A percentile compares a stretch with the other conserved stretches of the same genome.
phyloP scores from a whole-genome alignment of 164 flowering plant species.

The Stephania japonica region DNA sequence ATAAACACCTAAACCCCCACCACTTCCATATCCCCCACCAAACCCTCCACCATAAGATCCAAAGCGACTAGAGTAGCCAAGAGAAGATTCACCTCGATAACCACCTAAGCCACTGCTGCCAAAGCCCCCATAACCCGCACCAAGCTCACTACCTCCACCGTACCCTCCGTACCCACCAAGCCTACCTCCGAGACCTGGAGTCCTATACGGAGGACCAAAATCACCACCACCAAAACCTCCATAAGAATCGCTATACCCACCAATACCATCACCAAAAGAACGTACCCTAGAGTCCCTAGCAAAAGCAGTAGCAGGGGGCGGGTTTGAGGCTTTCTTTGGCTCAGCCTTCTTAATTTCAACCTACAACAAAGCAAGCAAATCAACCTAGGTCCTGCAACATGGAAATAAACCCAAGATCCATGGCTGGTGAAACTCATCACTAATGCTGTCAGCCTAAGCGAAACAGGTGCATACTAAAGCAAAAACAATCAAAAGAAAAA shows the following conservation, averaged over 20 bases:
- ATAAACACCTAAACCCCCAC: slow-evolving; percentile 44
- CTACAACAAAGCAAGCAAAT: slow-evolving; percentile 87
- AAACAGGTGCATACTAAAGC: not conserved
- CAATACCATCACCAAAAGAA: slow-evolving; percentile 46
- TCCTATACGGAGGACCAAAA: slow-evolving; percentile 68
- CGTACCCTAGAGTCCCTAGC: slow-evolving; percentile 81
- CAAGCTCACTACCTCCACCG: slow-evolving; percentile 39
- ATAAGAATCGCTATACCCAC: slow-evolving; percentile 59
- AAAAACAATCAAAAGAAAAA: not conserved
- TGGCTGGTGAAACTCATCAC: slow-evolving; percentile 14
- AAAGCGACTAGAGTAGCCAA: slow-evolving; percentile 51
- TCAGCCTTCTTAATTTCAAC: slow-evolving; percentile 99
- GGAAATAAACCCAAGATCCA: slow-evolving; percentile 20
- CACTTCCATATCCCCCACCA: slow-evolving; percentile 48
- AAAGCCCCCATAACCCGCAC: slow-evolving; percentile 43
- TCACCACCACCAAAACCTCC: slow-evolving; percentile 48
- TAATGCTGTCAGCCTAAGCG: not conserved
- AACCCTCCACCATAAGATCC: slow-evolving; percentile 52
- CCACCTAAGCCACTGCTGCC: slow-evolving; percentile 37
- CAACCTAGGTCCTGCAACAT: slow-evolving; percentile 52
- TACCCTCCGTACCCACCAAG: slow-evolving; percentile 57
- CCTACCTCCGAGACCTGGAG: slow-evolving; percentile 47
- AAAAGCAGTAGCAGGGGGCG: slow-evolving; percentile 51
- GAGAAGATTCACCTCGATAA: slow-evolving; percentile 42
- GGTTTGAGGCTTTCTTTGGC: slow-evolving; percentile 95